Percentiles rank a stretch among this genome's conserved stretches.
phyloP scores from a whole-genome alignment of 2,329 filamentous ascomycete genomes.

The Ceratocystis diversiconidia region DNA sequence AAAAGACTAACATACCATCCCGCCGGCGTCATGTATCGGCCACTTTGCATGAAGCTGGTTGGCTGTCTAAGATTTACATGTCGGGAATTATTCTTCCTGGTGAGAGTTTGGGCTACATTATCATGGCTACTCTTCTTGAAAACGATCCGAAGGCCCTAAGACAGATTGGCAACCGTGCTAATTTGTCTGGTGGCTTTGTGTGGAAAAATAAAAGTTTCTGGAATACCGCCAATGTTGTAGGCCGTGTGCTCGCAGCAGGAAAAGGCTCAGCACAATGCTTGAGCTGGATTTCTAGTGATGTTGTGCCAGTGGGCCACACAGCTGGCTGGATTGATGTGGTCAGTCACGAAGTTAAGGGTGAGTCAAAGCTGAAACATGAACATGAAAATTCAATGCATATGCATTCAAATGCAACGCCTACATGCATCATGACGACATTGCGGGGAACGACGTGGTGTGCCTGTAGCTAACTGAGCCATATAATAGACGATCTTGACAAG shows the following conservation, averaged over 20 bases:
- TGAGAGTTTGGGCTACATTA: conserved; percentile 46
- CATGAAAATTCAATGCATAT: neutral
- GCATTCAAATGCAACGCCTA: neutral
- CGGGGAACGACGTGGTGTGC: neutral
- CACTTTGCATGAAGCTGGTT: conserved; percentile 44
- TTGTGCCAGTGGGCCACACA: conserved; percentile 36
- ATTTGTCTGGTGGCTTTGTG: conserved; percentile 50
- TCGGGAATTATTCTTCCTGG: conserved; percentile 52
- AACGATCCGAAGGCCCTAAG: conserved; percentile 46
- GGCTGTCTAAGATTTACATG: conserved; percentile 54
- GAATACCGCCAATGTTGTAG: conserved; percentile 52
- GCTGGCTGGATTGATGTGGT: conserved; percentile 48
- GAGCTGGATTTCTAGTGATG: conserved; percentile 52
- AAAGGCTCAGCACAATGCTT: conserved; percentile 50
- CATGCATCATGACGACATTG: neutral
- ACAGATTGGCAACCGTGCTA: conserved; percentile 45
- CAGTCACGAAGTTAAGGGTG: conserved; percentile 39
- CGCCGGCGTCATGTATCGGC: conserved; percentile 42
- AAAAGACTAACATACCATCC: conserved; percentile 22
- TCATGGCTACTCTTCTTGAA: conserved; percentile 53
- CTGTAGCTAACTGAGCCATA: neutral
- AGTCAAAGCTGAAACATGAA: conserved; percentile 20
- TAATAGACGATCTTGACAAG: conserved; percentile 34
- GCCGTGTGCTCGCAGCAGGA: conserved; percentile 48
- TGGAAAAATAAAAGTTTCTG: conserved; percentile 52